A percentile compares a stretch with the other conserved stretches of the same genome.
These are phyloP conservation scores for Peniophora sp. DNA, from an alignment of 1,284 basidiomycete species.

Conservation along the genomic window DNA sequence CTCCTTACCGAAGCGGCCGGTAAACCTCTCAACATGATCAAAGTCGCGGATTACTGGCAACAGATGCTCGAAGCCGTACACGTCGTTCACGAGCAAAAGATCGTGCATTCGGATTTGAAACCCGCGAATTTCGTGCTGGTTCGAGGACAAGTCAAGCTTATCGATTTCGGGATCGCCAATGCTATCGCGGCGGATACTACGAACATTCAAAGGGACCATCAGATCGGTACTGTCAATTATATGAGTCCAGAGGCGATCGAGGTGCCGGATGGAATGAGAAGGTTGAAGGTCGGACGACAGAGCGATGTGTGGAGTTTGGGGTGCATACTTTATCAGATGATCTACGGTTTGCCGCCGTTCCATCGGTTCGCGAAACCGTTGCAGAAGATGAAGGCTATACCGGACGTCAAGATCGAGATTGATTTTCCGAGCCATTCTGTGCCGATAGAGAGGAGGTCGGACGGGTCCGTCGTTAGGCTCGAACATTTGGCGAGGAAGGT, in stretches of 20 bases:
- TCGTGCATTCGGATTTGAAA: slow-evolving; percentile 94
- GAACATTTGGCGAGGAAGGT: slow-evolving; percentile 61
- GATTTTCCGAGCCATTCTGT: slow-evolving; percentile 64
- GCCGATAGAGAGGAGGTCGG: slow-evolving; percentile 35
- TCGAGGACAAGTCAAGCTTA: slow-evolving; percentile 87
- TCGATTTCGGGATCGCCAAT: slow-evolving; percentile 96
- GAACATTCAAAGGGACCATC: slow-evolving; percentile 91
- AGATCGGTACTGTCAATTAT: slow-evolving; percentile 93
- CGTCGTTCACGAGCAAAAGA: slow-evolving; percentile 92
- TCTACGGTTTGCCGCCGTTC: slow-evolving; percentile 93
- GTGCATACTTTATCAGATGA: slow-evolving; percentile 97
- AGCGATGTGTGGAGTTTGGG: slow-evolving; percentile 97
- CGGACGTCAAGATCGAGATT: slow-evolving; percentile 65
- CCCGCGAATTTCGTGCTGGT: slow-evolving; percentile 96
- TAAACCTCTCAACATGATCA: slow-evolving; percentile 82
- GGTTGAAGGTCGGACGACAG: slow-evolving; percentile 78
- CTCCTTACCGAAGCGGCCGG: slow-evolving; percentile 77
- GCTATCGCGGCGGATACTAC: slow-evolving; percentile 96
- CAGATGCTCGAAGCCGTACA: slow-evolving; percentile 98
- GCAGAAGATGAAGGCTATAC: slow-evolving; percentile 86
- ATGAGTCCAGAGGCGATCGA: slow-evolving; percentile 95
- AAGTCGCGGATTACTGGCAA: slow-evolving; percentile 92
- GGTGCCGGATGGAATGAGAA: slow-evolving; percentile 67
- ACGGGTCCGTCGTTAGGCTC: slow-evolving; percentile 33
- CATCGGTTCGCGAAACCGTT: slow-evolving; percentile 67